Percentiles rank a stretch among this genome's conserved stretches.
Evolutionary conservation across 2,329 filamentous ascomycete genomes (phyloP).

Genomic region (Didymella lethalis): DNA sequence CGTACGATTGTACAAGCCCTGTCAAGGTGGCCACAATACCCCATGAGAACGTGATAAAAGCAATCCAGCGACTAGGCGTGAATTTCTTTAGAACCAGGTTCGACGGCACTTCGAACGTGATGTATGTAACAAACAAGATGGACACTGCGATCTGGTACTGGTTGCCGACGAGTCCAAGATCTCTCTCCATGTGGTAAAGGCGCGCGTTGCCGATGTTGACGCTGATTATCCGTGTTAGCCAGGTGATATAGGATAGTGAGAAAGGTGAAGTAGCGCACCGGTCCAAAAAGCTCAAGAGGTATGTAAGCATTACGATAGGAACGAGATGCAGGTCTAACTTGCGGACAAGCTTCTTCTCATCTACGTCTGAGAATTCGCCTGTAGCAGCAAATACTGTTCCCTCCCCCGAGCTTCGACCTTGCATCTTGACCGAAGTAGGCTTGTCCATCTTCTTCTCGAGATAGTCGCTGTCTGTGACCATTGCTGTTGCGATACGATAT

Average conservation of each 20-base stretch:
- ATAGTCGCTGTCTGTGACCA: not conserved
- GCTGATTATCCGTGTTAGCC: not conserved
- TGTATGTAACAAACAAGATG: not conserved
- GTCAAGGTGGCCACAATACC: not conserved
- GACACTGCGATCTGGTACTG: not conserved
- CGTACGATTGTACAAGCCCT: not conserved
- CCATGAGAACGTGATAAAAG: not conserved
- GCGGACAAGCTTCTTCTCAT: conserved; percentile 65
- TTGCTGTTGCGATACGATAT: not conserved
- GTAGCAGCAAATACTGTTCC: not conserved
- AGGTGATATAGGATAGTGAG: not conserved
- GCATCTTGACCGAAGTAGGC: not conserved
- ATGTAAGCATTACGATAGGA: conserved; percentile 72
- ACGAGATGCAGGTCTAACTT: conserved; percentile 71
- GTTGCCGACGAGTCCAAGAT: not conserved
- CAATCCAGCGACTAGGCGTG: not conserved
- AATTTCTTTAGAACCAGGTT: not conserved
- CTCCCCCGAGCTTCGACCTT: not conserved
- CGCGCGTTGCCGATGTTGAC: not conserved
- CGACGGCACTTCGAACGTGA: not conserved
- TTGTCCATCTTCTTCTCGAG: not conserved
- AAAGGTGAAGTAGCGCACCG: conserved; percentile 56
- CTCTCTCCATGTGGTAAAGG: not conserved
- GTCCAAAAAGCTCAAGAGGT: conserved; percentile 80
- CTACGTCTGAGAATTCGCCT: conserved; percentile 27